These are phyloP conservation scores for Abrus pulchellus DNA, from an alignment of 306 rosid species.

Conservation along the genomic window DNA sequence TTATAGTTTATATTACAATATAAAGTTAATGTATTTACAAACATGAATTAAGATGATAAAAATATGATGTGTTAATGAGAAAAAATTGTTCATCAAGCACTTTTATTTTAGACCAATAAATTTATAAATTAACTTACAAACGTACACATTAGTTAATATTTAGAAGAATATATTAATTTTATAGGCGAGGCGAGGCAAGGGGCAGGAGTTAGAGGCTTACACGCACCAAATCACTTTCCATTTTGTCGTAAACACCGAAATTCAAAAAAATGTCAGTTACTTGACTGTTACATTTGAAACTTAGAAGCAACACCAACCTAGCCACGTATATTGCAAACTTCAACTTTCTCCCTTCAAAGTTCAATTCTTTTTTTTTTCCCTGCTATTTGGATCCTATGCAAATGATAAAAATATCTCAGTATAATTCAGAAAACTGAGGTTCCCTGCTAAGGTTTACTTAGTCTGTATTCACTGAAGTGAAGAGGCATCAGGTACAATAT, in stretches of 20 bases:
- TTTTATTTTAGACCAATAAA: no score
- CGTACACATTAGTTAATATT: no score
- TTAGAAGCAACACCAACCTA: slow-evolving; percentile 38
- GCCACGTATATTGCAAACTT: not conserved
- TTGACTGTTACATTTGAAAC: slow-evolving; percentile 8
- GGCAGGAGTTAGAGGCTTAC: slow-evolving; percentile 7
- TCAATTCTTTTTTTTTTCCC: not conserved
- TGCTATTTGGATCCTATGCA: not conserved
- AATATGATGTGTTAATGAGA: no score
- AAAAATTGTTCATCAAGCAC: no score
- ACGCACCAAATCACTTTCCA: slow-evolving; percentile 17
- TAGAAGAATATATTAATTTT: no score
- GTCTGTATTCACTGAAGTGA: not conserved
- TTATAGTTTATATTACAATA: no score
- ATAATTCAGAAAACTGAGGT: not conserved
- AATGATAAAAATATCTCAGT: not conserved
- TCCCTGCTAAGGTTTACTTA: not conserved
- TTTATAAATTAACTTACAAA: no score
- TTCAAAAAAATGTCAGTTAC: not conserved
- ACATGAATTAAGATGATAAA: no score
- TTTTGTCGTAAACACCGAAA: slow-evolving; percentile 35
- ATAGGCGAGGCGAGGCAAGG: not conserved
- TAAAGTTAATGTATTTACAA: no score
- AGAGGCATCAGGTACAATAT: not conserved
- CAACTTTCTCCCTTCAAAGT: not conserved